phyloP scores from a whole-genome alignment of 208 protist species.

The Acanthamoeba lenticulata region DNA sequence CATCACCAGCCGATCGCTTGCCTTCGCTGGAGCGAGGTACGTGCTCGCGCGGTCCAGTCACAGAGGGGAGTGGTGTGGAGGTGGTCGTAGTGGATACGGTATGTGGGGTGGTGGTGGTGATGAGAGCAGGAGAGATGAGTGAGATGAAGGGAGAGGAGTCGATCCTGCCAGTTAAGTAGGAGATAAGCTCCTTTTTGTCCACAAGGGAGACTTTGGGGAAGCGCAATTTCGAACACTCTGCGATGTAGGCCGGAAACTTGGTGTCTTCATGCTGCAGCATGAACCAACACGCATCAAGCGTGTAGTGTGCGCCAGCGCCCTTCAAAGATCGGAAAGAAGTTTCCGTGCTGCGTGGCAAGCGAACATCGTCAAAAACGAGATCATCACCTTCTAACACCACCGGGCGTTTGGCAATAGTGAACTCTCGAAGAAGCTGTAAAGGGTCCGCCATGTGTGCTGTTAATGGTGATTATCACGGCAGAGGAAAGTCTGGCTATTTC shows the following conservation, averaged over 20 bases:
- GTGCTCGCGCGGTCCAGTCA: background rate
- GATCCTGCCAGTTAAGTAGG: conserved; percentile 10
- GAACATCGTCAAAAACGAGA: conserved; percentile 22
- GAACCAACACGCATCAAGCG: conserved; percentile 50
- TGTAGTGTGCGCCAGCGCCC: background rate
- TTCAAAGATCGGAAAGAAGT: background rate
- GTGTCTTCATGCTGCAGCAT: background rate
- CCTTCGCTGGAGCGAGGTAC: background rate
- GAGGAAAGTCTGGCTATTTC: background rate
- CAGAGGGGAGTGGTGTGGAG: background rate
- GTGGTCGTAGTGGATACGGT: background rate
- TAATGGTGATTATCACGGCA: no score
- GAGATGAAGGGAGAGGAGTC: background rate
- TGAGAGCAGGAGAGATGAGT: background rate
- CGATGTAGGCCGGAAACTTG: conserved; percentile 6
- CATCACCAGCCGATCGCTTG: background rate
- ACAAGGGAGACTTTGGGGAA: conserved; percentile 42
- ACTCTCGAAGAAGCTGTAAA: conserved; percentile 9
- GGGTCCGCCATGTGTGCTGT: background rate
- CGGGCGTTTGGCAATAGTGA: background rate
- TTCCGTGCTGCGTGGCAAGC: background rate
- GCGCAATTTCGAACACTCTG: background rate
- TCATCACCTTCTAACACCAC: background rate
- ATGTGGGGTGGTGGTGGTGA: background rate
- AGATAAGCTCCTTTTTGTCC: conserved; percentile 39